Evolutionary conservation across 1,139 yeast genomes (phyloP), one percentile per base, ranked within the genome.

Genomic region (Saccharomyces pastorianus): DNA sequence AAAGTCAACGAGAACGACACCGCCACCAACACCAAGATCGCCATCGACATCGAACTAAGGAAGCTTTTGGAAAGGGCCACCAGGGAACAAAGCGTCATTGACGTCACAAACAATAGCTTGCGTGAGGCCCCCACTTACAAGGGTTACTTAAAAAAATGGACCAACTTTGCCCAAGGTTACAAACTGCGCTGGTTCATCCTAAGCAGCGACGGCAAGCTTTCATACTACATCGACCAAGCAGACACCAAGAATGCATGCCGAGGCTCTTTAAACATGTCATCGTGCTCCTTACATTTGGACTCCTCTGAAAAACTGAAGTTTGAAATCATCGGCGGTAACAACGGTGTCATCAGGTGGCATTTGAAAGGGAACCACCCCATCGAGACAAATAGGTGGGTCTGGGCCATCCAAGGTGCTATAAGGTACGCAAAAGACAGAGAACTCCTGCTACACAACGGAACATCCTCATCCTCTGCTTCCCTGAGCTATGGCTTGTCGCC

Each of bases 371-470:
- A 90, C 63, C 97, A 91, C 69, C 95, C 96, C 0, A 88, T 88
- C 17, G 98, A 93, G 70, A 90, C 97, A 0, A 91, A 87, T 66
- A 78, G 96, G 64, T 93, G 99, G 99, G 96, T 93, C 13, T 91
- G 98, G 98, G 88, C 95, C 2, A 76, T 93, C 47, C 96, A 89
- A 67, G 90, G 89, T 63, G 95, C 98, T 1, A 89, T 91, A 49
- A 84, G 95, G 49, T 81, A 79, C 60, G 89, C 96, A 4, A 88
- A 89, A 65, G 98, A 93, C 67, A 76, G 78, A 51, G 79, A 82
- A 57, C 77, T 76, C 62, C 73, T 55, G 51, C 41, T 57, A 13
- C 57, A 48, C 27, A 49, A 47, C 11, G 55, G 50, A 2, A 46
- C 50, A n/a, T 23, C 31, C 13, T 46, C 52, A 3, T 49, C 51